Conservation (phyloP, 2,329 filamentous ascomycete species). For the Diaporthe longicolla region DNA sequence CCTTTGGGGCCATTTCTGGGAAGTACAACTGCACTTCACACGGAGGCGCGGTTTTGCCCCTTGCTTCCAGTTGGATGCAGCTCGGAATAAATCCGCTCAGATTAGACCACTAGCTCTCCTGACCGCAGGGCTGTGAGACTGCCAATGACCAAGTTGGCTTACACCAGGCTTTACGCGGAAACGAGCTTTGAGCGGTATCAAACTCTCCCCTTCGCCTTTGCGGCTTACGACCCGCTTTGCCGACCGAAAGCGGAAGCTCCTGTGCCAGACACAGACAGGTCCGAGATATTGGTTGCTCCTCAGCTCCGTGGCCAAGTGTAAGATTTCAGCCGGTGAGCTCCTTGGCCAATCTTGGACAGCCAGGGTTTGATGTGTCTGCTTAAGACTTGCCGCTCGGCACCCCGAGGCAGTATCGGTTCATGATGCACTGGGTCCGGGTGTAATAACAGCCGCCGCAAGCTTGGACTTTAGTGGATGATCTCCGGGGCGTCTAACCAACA, state of each 20-base stretch:
- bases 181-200: background rate
- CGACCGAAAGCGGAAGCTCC: background rate
- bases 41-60: background rate
- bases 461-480: background rate
- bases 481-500: background rate
- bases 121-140: slow-evolving; percentile 19
- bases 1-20: background rate
- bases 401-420: no score
- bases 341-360: background rate
- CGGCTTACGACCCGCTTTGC: slow-evolving; percentile 1
- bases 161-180: background rate
- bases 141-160: slow-evolving; percentile 2
- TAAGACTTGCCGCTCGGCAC: background rate
- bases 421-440: background rate
- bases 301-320: background rate
- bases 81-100: slow-evolving; percentile 19
- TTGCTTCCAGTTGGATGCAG: background rate
- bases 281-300: no score
- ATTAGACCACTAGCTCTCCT: slow-evolving; percentile 3
- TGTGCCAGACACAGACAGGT: background rate
- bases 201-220: background rate
- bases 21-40: background rate
- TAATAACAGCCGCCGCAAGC: no score
- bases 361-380: background rate
- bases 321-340: background rate